phyloP scores from a whole-genome alignment of 805 yeast genomes.

The Hanseniaspora occidentalis region DNA sequence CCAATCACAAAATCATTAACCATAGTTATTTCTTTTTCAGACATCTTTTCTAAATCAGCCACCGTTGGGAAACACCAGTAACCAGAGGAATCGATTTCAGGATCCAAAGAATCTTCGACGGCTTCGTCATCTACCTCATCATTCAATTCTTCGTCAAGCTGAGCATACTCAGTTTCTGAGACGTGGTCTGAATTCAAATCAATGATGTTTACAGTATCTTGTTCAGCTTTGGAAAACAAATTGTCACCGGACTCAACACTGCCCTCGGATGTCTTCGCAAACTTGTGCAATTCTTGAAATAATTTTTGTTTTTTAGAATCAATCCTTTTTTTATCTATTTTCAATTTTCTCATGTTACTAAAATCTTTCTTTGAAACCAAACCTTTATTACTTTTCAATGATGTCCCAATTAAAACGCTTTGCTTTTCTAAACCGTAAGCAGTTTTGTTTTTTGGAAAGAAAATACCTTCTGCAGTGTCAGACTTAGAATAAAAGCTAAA shows the following conservation, averaged over 20 bases:
- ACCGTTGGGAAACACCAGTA: slow-evolving; percentile 69
- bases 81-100: slow-evolving; percentile 19
- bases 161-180: neutral
- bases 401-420: neutral
- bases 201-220: too few relatives aligned
- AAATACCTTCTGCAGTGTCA: neutral
- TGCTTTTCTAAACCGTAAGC: neutral
- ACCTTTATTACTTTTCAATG: neutral
- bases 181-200: too few relatives aligned
- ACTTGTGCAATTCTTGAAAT: slow-evolving; percentile 12
- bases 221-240: too few relatives aligned
- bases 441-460: neutral
- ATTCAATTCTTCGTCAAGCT: slow-evolving; percentile 2
- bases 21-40: slow-evolving; percentile 36
- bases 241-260: too few relatives aligned
- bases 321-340: slow-evolving; percentile 30
- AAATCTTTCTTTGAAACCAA: slow-evolving; percentile 9
- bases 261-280: too few relatives aligned
- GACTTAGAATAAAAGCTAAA: neutral
- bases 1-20: slow-evolving; percentile 60
- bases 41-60: slow-evolving; percentile 31
- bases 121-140: slow-evolving; percentile 1
- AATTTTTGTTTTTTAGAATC: slow-evolving; percentile 32
- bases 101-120: slow-evolving; percentile 2
- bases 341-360: slow-evolving; percentile 24